Evolutionary conservation across 345 rosid species (phyloP).

Genomic region (Aethionema arabicum): DNA sequence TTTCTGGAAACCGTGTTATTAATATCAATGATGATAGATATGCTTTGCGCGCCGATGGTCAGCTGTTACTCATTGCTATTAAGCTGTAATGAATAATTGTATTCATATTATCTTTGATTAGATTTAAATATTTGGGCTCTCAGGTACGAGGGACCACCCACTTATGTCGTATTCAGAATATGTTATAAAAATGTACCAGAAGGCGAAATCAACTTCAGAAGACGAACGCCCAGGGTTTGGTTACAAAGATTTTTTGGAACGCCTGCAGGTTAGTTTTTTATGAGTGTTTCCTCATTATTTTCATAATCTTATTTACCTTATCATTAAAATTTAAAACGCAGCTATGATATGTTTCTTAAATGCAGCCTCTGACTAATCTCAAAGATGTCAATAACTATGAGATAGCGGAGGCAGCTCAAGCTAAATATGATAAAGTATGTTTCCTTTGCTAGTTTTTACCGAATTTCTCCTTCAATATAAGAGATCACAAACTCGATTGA

Average conservation of each 20-base stretch:
- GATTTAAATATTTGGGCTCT: slow-evolving; percentile 14
- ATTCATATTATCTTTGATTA: no score
- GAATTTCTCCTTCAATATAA: background rate
- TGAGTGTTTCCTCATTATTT: background rate
- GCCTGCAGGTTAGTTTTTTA: slow-evolving; percentile 63
- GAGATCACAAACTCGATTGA: background rate
- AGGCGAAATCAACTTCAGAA: slow-evolving; percentile 70
- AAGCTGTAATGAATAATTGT: background rate
- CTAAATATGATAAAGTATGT: slow-evolving; percentile 70
- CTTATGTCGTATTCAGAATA: slow-evolving; percentile 67
- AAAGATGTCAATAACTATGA: slow-evolving; percentile 77
- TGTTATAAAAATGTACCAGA: slow-evolving; percentile 61
- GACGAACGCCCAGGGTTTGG: slow-evolving; percentile 67
- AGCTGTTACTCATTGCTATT: background rate
- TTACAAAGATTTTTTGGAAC: slow-evolving; percentile 65
- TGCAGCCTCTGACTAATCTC: slow-evolving; percentile 85
- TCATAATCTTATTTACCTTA: slow-evolving; percentile 3
- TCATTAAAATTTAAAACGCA: background rate
- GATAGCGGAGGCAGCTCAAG: slow-evolving; percentile 66
- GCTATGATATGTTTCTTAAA: slow-evolving; percentile 1
- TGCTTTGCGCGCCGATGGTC: background rate
- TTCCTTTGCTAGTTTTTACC: slow-evolving; percentile 9
- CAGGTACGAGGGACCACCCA: slow-evolving; percentile 53
- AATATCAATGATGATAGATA: slow-evolving; percentile 3
- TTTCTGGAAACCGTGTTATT: slow-evolving; percentile 3